These are phyloP conservation scores for Pseudoperonospora humuli DNA, from an alignment of 352 stramenopile species.

Conservation along the genomic window DNA sequence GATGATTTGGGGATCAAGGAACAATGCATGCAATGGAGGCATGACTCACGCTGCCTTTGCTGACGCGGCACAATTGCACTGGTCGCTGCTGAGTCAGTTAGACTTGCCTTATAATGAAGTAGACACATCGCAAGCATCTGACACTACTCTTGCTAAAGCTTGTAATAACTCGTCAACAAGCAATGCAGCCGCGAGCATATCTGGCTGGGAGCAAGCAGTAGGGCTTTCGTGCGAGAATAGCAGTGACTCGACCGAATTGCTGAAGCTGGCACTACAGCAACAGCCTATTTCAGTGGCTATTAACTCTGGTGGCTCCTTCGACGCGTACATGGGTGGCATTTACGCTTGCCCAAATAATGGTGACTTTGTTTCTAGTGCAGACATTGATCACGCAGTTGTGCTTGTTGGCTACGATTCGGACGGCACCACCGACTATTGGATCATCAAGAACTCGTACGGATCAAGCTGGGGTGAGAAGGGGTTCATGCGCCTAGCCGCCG, in stretches of 20 bases:
- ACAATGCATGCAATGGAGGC: constrained; percentile 56
- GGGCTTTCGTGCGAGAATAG: constrained; percentile 45
- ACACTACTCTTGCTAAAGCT: constrained; percentile 21
- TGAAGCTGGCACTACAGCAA: constrained; percentile 59
- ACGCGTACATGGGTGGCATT: constrained; percentile 73
- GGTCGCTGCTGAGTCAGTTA: constrained; percentile 51
- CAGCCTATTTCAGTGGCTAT: constrained; percentile 73
- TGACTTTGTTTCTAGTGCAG: constrained; percentile 43
- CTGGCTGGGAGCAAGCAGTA: constrained; percentile 58
- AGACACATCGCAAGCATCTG: constrained; percentile 23
- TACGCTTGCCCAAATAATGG: constrained; percentile 68
- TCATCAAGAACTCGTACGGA: constrained; percentile 81
- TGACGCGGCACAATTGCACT: constrained; percentile 44
- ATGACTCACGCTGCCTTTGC: constrained; percentile 72
- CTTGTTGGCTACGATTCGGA: constrained; percentile 61
- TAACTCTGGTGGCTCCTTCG: constrained; percentile 69
- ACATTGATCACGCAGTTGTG: constrained; percentile 68
- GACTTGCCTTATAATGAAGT: constrained; percentile 61
- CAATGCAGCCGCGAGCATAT: constrained; percentile 52
- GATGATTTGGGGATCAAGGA: constrained; percentile 72
- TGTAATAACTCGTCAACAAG: constrained; percentile 30
- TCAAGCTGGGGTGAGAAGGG: constrained; percentile 62
- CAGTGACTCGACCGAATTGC: constrained; percentile 44
- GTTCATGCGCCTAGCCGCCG: constrained; percentile 52
- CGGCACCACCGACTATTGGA: constrained; percentile 53